Base-by-base conservation (phyloP, 495 filamentous ascomycete species). In the Durotheca rogersii region DNA sequence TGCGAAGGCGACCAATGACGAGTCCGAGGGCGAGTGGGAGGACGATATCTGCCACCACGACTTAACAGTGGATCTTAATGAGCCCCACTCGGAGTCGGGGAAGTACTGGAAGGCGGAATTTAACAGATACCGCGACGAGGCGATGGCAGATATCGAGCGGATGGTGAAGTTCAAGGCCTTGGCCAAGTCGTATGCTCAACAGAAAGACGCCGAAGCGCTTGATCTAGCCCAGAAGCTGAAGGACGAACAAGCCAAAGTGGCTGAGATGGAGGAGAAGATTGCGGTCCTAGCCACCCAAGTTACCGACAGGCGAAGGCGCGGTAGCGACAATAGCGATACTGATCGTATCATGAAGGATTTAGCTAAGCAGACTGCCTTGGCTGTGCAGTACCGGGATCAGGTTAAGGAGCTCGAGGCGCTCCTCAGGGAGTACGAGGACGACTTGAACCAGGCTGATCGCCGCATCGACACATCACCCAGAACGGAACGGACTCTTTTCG, bases 101-200 rank as follows among this genome's bases (percentile, higher is more conserved):
- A 84, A 85, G 64, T 96, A 92, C 67, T 98, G 93, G 93, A 97
- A 97, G 65, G 78, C 82, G 7, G 83, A 95, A 65, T 95, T 87
- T 59, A 85, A 94, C 47, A 81, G 77, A 47, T 91, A 96, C 62
- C 83, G 92, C 37, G 75, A 78, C 23, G 85, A 86, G 34, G 92
- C 90, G n/a, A 80, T 84, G 61, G 71, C 75, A 7, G 87, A 91
- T 62, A 87, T 92, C 67, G 84, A 85, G 62, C 86, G 80, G 49
- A 78, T 93, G 46, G 77, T 89, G 34, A 85, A 85, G 57, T 88
- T 90, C 68, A 88, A 87, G 65, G 83, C 86, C 16, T 75, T 88
- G 40, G 90, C 91, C 7, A 95, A 90, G 66, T 87, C 83, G 37
- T 97, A 88, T 64, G 93, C 93, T 25, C 86, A 84, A 59, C 86